A percentile compares a stretch with the other conserved stretches of the same genome.
phyloP scores from a whole-genome alignment of 1,139 yeast species.

The Candida buenavistaensis region DNA sequence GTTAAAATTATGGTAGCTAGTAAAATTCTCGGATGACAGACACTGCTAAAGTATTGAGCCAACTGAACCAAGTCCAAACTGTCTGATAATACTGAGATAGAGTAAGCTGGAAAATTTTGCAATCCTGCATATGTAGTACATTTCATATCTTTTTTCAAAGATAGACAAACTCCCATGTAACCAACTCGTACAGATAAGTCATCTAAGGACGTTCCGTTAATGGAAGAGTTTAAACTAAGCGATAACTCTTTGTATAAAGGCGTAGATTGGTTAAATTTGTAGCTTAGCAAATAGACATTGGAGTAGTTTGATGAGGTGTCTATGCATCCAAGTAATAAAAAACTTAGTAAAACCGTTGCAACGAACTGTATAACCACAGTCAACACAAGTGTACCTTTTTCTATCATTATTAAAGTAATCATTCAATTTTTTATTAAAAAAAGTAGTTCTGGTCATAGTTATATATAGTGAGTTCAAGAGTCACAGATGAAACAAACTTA shows the following conservation, averaged over 20 bases:
- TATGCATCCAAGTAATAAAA: slow-evolving; percentile 55
- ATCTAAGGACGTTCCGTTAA: slow-evolving; percentile 17
- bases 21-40: slow-evolving; percentile 56
- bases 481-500: background rate
- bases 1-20: slow-evolving; percentile 49
- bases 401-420: slow-evolving; percentile 8
- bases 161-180: slow-evolving; percentile 51
- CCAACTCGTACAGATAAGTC: slow-evolving; percentile 47
- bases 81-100: slow-evolving; percentile 14
- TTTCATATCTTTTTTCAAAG: slow-evolving; percentile 22
- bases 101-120: slow-evolving; percentile 16
- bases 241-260: slow-evolving; percentile 9
- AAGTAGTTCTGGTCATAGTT: no score
- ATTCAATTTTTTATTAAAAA: no score
- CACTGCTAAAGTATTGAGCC: slow-evolving; percentile 41
- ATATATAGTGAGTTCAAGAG: no score
- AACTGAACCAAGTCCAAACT: slow-evolving; percentile 41
- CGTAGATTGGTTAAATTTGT: slow-evolving; percentile 41
- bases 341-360: slow-evolving; percentile 43
- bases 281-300: slow-evolving; percentile 44
- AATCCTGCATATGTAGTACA: slow-evolving; percentile 35
- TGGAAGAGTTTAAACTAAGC: background rate
- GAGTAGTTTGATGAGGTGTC: slow-evolving; percentile 40
- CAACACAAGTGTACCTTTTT: slow-evolving; percentile 13
- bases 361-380: slow-evolving; percentile 32